These are phyloP conservation scores for Tritrichomonas foetus DNA, from an alignment of 208 protist species.

Conservation along the genomic window DNA sequence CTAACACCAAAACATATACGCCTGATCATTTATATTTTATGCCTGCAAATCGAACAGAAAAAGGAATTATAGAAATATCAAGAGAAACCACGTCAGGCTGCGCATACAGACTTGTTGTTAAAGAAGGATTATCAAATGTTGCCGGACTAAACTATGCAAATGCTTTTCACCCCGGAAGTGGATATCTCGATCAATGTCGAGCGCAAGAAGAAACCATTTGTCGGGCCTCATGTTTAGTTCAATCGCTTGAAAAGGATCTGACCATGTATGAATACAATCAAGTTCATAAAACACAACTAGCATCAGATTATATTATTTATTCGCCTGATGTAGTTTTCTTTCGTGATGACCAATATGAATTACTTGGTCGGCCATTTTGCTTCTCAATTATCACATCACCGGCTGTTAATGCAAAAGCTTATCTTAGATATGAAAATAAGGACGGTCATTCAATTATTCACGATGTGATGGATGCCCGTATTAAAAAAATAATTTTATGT, in stretches of 20 bases:
- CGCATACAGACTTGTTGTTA: background rate
- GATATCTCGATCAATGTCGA: background rate
- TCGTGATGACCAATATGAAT: background rate
- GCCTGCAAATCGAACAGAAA: too few relatives aligned
- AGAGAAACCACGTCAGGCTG: background rate
- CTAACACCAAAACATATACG: too few relatives aligned
- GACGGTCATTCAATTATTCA: too few relatives aligned
- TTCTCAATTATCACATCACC: background rate
- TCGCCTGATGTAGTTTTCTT: background rate
- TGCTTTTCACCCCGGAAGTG: background rate
- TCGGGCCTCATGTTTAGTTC: background rate
- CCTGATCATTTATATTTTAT: too few relatives aligned
- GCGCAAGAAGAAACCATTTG: slow-evolving; percentile 35
- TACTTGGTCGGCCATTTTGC: background rate
- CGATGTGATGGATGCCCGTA: background rate
- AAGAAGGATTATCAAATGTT: background rate
- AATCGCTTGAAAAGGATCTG: background rate
- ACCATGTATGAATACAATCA: background rate
- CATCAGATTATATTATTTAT: background rate
- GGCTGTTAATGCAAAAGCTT: background rate
- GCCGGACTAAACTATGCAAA: background rate
- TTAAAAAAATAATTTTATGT: background rate
- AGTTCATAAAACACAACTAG: too few relatives aligned
- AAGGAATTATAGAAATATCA: background rate
- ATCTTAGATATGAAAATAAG: background rate